Evolutionary conservation across 1,139 yeast species (phyloP).

Genomic region (Candida sanyaensis): DNA sequence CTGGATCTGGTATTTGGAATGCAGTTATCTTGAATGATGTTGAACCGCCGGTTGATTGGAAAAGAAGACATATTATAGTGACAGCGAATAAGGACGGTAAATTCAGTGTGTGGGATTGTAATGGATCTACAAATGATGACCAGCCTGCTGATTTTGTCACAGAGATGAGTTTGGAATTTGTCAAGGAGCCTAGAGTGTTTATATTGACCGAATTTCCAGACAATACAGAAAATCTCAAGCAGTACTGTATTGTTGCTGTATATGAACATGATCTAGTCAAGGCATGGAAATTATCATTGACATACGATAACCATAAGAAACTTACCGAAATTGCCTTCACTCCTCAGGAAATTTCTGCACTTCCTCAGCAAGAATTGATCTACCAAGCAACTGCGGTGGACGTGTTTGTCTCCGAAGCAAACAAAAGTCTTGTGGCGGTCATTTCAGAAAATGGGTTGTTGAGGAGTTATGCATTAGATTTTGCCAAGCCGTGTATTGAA

Average conservation of each 20-base stretch:
- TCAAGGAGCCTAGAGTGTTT: slow-evolving; percentile 28
- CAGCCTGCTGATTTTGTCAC: slow-evolving; percentile 28
- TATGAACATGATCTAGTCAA: slow-evolving; percentile 25
- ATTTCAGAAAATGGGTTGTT: slow-evolving; percentile 59
- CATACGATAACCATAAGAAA: slow-evolving; percentile 17
- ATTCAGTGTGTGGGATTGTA: slow-evolving; percentile 69
- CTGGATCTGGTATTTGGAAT: slow-evolving; percentile 24
- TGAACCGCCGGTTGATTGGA: slow-evolving; percentile 16
- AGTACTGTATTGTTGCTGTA: slow-evolving; percentile 28
- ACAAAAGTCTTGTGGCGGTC: slow-evolving; percentile 56
- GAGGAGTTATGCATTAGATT: slow-evolving; percentile 34
- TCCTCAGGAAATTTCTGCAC: slow-evolving; percentile 25
- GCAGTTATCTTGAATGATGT: slow-evolving; percentile 39
- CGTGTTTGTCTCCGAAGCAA: slow-evolving; percentile 32
- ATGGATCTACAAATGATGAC: slow-evolving; percentile 30
- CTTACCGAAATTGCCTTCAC: slow-evolving; percentile 20
- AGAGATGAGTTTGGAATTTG: slow-evolving; percentile 15
- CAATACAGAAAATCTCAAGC: slow-evolving; percentile 7
- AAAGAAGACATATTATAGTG: slow-evolving; percentile 40
- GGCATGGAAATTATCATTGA: slow-evolving; percentile 30
- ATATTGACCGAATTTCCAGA: slow-evolving; percentile 22
- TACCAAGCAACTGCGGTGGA: slow-evolving; percentile 62
- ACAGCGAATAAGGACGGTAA: slow-evolving; percentile 56
- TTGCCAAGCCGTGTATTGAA: slow-evolving; percentile 18
- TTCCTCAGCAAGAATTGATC: slow-evolving; percentile 32